phyloP scores from a whole-genome alignment of 306 rosid genomes.

The Heteromeles arbutifolia region DNA sequence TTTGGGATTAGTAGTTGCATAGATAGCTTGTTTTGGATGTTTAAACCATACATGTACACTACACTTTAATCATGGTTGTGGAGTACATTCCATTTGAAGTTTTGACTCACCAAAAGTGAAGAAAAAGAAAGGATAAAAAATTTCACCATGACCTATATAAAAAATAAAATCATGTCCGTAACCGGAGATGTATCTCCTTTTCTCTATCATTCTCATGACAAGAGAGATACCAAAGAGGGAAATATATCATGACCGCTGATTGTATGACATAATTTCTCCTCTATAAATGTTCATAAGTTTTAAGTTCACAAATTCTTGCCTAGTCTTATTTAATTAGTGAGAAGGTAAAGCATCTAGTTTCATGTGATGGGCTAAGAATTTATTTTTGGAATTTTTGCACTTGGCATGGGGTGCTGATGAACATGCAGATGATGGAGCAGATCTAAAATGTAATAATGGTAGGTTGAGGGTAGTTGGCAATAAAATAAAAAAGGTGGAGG shows the following conservation, averaged over 20 bases:
- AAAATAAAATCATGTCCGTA: background rate
- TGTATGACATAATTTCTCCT: no score
- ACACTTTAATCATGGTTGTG: background rate
- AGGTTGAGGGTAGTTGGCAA: slow-evolving; percentile 42
- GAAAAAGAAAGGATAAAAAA: background rate
- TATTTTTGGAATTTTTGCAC: background rate
- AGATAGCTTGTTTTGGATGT: background rate
- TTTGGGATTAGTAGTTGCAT: background rate
- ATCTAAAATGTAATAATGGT: slow-evolving; percentile 6
- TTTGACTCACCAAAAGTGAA: background rate
- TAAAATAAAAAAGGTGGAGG: slow-evolving; percentile 15
- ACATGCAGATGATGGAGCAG: slow-evolving; percentile 2
- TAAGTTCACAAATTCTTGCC: background rate
- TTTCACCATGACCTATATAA: background rate
- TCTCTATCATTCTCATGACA: no score
- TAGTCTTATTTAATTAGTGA: background rate
- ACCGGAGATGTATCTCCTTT: no score
- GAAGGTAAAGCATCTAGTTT: background rate
- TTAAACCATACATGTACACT: background rate
- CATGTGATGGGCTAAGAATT: background rate
- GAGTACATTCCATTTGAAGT: background rate
- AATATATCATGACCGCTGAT: fast-evolving
- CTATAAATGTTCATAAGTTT: no score
- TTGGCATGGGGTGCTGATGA: background rate
- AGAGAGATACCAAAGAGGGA: no score